Percentiles rank a stretch among this genome's conserved stretches.
Conservation (phyloP, 257 asterid genomes). For the Leonotis leonurus region DNA sequence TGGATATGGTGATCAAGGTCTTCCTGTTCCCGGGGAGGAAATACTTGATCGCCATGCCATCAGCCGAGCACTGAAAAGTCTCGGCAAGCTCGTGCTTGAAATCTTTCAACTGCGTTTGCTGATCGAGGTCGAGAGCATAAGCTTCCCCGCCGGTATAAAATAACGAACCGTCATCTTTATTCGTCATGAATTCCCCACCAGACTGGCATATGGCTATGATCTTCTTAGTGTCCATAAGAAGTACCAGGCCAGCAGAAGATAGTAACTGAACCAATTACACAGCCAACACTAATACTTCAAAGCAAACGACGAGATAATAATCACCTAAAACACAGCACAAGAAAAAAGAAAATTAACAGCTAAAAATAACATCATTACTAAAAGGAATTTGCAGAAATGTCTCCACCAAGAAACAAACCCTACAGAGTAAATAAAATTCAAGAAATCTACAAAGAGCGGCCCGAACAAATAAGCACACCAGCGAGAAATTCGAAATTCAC, state of each 20-base stretch:
- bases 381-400: neutral
- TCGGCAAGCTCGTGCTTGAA: constrained; percentile 86
- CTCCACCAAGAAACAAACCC: neutral
- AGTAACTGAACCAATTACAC: constrained; percentile 16
- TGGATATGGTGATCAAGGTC: constrained; percentile 83
- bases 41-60: constrained; percentile 69
- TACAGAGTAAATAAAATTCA: neutral
- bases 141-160: constrained; percentile 87
- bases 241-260: constrained; percentile 18
- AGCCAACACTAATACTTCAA: constrained; percentile 14
- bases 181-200: constrained; percentile 81
- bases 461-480: neutral
- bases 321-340: neutral
- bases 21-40: constrained; percentile 88
- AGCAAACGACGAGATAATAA: neutral
- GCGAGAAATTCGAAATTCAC: neutral
- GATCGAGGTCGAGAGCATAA: constrained; percentile 80
- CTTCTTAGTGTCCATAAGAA: constrained; percentile 59
- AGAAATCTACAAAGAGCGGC: constrained; percentile 3
- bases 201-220: constrained; percentile 90
- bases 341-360: neutral
- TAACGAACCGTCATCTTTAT: constrained; percentile 67
- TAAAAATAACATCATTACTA: neutral
- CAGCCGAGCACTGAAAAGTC: constrained; percentile 54
- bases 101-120: constrained; percentile 58